Percentiles rank a stretch among this genome's conserved stretches.
phyloP scores from a whole-genome alignment of 148 eudicot genomes.

The Rhododendron simsii region DNA sequence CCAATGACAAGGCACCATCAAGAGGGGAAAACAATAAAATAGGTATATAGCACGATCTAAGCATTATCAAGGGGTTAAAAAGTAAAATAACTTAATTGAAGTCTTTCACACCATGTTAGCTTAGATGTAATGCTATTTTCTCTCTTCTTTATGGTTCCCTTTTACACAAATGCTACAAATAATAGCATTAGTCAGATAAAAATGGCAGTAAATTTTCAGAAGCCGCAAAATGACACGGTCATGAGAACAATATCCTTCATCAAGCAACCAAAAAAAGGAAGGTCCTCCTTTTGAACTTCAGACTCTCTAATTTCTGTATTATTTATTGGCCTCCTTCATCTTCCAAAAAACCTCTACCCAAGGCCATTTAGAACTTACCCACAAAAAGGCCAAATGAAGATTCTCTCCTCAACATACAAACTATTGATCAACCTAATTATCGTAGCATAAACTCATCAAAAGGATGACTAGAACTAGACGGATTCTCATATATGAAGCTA shows the following conservation, averaged over 20 bases:
- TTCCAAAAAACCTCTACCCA: background rate
- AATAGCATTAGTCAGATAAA: background rate
- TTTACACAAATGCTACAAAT: background rate
- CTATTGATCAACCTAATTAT: background rate
- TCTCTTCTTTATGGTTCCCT: background rate
- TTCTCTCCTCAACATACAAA: background rate
- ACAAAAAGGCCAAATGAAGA: background rate
- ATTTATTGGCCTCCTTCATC: background rate
- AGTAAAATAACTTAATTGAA: background rate
- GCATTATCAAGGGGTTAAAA: background rate
- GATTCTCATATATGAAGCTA: background rate
- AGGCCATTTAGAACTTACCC: background rate
- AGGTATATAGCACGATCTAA: background rate
- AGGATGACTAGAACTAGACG: background rate
- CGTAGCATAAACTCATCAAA: background rate
- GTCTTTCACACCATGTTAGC: background rate
- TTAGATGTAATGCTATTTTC: background rate
- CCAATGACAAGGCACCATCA: background rate
- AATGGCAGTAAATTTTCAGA: background rate
- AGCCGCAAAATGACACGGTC: background rate
- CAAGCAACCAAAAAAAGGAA: background rate
- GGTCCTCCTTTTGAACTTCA: background rate
- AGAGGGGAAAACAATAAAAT: background rate
- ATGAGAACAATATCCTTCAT: background rate
- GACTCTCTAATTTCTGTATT: background rate